Conservation (phyloP, 345 rosid species). For the Rhizophora mangle region DNA sequence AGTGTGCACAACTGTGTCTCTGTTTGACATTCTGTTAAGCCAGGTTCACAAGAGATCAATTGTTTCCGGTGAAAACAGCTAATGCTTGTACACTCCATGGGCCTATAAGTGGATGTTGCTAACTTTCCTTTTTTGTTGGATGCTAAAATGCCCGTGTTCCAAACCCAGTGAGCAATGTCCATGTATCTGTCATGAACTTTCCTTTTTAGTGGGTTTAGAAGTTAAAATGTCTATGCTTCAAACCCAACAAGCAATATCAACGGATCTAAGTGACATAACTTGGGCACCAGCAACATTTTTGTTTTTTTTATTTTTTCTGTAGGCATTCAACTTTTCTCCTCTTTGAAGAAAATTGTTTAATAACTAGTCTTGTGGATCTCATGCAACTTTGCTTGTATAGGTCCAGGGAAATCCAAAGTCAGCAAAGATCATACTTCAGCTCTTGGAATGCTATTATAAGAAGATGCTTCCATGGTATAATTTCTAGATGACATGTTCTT, state of each 20-base stretch:
- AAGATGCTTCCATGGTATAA: conserved; percentile 77
- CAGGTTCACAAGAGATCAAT: conserved; percentile 11
- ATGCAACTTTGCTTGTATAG: conserved; percentile 35
- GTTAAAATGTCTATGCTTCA: background rate
- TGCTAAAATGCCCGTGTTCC: background rate
- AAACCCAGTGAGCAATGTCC: conserved; percentile 2
- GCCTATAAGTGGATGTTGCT: background rate
- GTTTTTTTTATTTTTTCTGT: background rate
- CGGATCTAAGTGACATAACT: background rate
- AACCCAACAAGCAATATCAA: conserved; percentile 6
- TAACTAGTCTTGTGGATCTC: conserved; percentile 1
- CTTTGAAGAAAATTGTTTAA: background rate
- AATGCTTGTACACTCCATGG: conserved; percentile 3
- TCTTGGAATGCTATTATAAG: conserved; percentile 67
- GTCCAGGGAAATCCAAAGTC: conserved; percentile 52
- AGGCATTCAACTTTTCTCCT: background rate
- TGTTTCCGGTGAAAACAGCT: conserved; percentile 14
- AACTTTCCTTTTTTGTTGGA: background rate
- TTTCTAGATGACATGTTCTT: conserved; percentile 21
- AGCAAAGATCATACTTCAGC: conserved; percentile 43
- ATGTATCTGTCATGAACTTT: too few species aligned
- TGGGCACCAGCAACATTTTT: background rate
- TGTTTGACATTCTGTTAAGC: conserved; percentile 2
- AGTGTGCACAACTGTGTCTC: conserved; percentile 28
- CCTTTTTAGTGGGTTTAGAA: too few species aligned